phyloP scores from a whole-genome alignment of 495 filamentous ascomycete species.

The Pyronema omphalodes region DNA sequence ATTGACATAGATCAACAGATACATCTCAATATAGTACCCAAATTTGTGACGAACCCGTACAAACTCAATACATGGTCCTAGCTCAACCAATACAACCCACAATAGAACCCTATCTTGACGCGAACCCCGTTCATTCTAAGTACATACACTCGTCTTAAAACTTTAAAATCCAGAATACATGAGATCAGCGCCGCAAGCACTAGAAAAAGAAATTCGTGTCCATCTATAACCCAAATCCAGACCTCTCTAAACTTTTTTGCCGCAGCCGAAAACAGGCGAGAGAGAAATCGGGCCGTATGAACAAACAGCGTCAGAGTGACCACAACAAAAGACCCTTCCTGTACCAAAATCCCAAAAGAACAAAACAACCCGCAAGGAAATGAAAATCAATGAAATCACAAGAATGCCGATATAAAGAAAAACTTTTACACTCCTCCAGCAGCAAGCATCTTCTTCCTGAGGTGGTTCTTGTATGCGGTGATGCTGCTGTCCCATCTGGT shows the following conservation, averaged over 20 bases:
- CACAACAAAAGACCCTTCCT: neutral
- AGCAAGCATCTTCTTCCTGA: constrained; percentile 88
- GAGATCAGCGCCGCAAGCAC: neutral
- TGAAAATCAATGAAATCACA: constrained; percentile 11
- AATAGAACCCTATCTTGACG: too few relatives aligned
- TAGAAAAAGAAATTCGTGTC: constrained; percentile 2
- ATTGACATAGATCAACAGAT: too few relatives aligned
- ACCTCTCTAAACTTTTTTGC: neutral
- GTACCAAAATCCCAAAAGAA: neutral
- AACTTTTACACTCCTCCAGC: constrained; percentile 19
- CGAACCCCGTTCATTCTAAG: too few relatives aligned
- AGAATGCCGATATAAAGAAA: constrained; percentile 1
- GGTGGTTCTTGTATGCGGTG: constrained; percentile 88
- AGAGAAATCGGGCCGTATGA: neutral
- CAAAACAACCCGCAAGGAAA: constrained; percentile 7
- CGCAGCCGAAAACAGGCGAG: neutral
- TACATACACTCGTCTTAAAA: too few relatives aligned
- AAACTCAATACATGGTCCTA: too few relatives aligned
- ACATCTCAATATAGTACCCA: too few relatives aligned
- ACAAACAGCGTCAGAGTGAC: neutral
- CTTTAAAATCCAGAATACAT: too few relatives aligned
- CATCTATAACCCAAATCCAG: neutral
- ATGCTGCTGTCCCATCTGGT: constrained; percentile 77
- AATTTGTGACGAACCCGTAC: too few relatives aligned
- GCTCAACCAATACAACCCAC: too few relatives aligned